Evolutionary conservation across 805 yeast genomes (phyloP), one percentile per base, ranked within the genome.

Genomic region (Wickerhamiella bombiphila): DNA sequence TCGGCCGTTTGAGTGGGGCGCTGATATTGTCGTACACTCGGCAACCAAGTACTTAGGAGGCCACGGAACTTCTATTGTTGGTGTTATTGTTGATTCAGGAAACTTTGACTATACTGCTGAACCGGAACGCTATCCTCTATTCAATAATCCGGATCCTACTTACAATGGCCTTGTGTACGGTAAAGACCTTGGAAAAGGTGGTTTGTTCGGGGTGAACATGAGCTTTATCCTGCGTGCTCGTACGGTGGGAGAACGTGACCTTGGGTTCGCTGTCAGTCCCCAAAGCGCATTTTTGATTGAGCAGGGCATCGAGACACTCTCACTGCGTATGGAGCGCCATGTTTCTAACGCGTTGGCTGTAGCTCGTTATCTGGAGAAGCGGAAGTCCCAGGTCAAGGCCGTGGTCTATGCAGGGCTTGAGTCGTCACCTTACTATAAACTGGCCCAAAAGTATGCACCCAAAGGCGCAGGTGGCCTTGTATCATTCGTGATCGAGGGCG

Each of bases 11-110:
- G 66, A 66, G 29, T 77, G 71, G 50, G 94, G 88, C 34, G 94
- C 79, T 22, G 96, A 88, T 56, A 60, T 83, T 46, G 74, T 88
- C n/a, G 63, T 88, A 70, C 95, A 86, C 57, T 82, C 95, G 1
- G 94, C 85, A 1, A 86, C 95, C 1, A 86, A 86, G 55, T 88
- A 78, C 59, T 78, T 83, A 52, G 95, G 94, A 29, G 96, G 97
- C n/a, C 95, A 86, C 58, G 80, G 93, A 5, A 96, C 86, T 56
- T 61, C 85, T 31, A 63, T 86, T 36, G 85, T 94, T 4, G 96
- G 97, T 24, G 64, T 78, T 19, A 68, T 88, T 47, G 69, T 88
- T 34, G 95, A 88, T 58, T 73, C 85, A 26, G 95, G 96, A 49
- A 86, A 80, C 36, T 88, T 88, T 69, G 93, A 88, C 53, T 88